Base-by-base conservation (phyloP, 2,329 filamentous ascomycete genomes). In the Talaromyces atroroseus region DNA sequence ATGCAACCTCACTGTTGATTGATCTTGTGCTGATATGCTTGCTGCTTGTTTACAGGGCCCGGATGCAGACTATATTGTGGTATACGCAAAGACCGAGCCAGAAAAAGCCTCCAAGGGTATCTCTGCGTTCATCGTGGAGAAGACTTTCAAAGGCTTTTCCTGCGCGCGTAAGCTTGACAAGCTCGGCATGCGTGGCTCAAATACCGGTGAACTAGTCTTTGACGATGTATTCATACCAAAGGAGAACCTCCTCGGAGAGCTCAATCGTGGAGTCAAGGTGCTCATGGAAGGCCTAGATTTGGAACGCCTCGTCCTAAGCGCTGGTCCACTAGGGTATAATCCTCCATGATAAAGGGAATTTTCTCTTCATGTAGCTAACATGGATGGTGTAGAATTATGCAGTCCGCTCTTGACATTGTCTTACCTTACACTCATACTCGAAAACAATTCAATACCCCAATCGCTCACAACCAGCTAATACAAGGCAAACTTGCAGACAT, bases 201-300 rank as follows among this genome's bases (percentile, higher is more conserved):
- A 96, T 75, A 97, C 94, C 0, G 94, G 94, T 65, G 94, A 97
- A 74, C 82, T 97, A 23, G 82, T 92, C 56, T 95, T 97, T 64
- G 91, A 96, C 60, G 80, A 87, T 62, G 90, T 96, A 57, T 96
- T 96, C 68, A 90, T 97, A 6, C 91, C 94, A 3, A 76, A 78
- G 8, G 87, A 88, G 65, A 90, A 95, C 70, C 74, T 96, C 0
- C 82, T 99, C 0, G 94, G 94, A 29, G 73, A 82, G 40, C 68
- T 95, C 57, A 88, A 96, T 76, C 84, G 82, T 52, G 94, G 94
- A 60, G 92, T 95, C 24, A 85, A 84, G 61, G 92, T 99, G 3
- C 80, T 99, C 34, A 97, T 99, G 94, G 89, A 96, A 69, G 94
- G 94, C 1, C 81, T 99, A 3, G 94, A 99, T 69, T 83, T 99